phyloP scores from a whole-genome alignment of 768 basidiomycete species.

The Rhodotorula babjevae region DNA sequence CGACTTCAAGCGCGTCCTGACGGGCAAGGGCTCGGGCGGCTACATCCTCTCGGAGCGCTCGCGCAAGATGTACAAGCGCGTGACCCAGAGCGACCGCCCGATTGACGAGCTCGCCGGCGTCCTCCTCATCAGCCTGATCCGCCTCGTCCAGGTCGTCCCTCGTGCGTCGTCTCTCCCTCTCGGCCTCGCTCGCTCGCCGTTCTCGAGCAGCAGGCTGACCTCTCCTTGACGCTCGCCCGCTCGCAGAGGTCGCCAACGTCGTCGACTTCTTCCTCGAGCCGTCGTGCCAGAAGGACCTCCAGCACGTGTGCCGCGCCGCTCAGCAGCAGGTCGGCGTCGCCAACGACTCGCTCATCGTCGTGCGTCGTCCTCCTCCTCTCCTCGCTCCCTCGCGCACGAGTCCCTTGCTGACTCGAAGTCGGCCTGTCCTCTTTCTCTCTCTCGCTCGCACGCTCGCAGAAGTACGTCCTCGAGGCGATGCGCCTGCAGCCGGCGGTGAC shows the following conservation, averaged over 20 bases:
- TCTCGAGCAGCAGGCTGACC: background rate
- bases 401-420: too few relatives aligned
- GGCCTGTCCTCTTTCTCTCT: too few relatives aligned
- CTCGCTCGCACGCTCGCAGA: background rate
- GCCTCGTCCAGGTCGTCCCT: background rate
- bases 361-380: background rate
- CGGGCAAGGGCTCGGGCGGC: background rate
- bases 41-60: background rate
- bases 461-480: conserved; percentile 16
- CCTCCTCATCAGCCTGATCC: background rate
- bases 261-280: conserved; percentile 25
- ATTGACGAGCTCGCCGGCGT: conserved; percentile 2
- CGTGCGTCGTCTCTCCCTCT: background rate
- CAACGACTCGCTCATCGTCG: conserved; percentile 9
- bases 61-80: background rate
- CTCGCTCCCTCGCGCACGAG: background rate
- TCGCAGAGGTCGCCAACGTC: background rate
- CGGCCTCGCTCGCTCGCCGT: too few relatives aligned
- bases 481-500: conserved; percentile 23
- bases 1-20: background rate
- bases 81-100: background rate
- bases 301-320: background rate
- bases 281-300: background rate
- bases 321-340: background rate
- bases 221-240: background rate